phyloP scores from a whole-genome alignment of 192 early-diverging fungal genomes.

The Dissophora ornata region DNA sequence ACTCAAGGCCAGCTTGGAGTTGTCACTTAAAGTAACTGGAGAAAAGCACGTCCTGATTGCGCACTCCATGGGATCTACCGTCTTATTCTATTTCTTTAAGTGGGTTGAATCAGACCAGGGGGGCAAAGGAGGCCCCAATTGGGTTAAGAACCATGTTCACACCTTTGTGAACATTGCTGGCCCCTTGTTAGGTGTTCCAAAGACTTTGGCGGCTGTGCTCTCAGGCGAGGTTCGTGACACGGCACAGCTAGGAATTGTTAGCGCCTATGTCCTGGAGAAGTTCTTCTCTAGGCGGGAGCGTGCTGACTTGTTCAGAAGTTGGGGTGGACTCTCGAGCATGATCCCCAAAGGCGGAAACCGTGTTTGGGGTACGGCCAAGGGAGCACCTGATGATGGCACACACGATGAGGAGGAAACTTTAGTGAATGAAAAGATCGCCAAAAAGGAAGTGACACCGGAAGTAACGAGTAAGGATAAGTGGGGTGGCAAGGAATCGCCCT shows the following conservation, averaged over 20 bases:
- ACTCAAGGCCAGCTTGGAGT: conserved; percentile 79
- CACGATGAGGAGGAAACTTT: conserved; percentile 52
- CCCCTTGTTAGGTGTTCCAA: conserved; percentile 87
- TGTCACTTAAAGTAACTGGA: conserved; percentile 56
- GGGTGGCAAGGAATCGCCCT: conserved; percentile 19
- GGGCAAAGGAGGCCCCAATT: conserved; percentile 75
- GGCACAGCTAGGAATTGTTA: conserved; percentile 79
- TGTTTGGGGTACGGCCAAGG: conserved; percentile 76
- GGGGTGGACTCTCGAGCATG: conserved; percentile 82
- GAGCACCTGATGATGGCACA: conserved; percentile 80
- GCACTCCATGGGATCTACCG: conserved; percentile 78
- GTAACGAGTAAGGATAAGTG: conserved; percentile 8
- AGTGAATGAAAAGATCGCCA: conserved; percentile 33
- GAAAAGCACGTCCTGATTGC: conserved; percentile 67
- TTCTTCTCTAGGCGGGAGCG: conserved; percentile 85
- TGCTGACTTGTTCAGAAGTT: conserved; percentile 81
- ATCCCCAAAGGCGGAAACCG: conserved; percentile 86
- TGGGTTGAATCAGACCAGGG: conserved; percentile 81
- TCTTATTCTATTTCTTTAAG: conserved; percentile 87
- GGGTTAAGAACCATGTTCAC: conserved; percentile 84
- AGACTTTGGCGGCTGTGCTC: conserved; percentile 78
- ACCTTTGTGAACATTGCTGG: conserved; percentile 88
- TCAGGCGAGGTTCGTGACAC: conserved; percentile 90
- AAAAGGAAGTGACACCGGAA: conserved; percentile 16
- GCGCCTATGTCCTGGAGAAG: conserved; percentile 82